phyloP scores from a whole-genome alignment of 2,329 filamentous ascomycete genomes.

The Lecanicillium sp. region DNA sequence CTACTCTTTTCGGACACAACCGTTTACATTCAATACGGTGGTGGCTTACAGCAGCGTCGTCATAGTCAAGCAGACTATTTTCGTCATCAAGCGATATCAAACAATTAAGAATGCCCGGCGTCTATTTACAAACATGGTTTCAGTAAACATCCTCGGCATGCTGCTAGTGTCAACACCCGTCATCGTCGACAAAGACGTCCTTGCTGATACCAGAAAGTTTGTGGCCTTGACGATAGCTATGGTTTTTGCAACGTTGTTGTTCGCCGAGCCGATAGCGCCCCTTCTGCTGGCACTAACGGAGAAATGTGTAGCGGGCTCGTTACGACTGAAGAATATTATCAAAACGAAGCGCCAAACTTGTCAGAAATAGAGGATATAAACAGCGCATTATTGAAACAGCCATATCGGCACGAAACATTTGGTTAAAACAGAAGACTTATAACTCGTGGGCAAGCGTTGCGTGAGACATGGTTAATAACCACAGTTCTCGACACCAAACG shows the following conservation, averaged over 20 bases:
- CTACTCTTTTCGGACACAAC: conserved; percentile 13
- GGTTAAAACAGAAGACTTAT: too few species aligned
- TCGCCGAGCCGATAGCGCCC: conserved; percentile 12
- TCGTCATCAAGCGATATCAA: conserved; percentile 12
- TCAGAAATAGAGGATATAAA: too few species aligned
- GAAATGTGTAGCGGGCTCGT: too few species aligned
- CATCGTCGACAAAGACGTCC: conserved; percentile 9
- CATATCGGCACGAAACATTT: too few species aligned
- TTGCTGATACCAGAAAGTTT: conserved; percentile 9
- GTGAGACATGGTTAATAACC: too few species aligned
- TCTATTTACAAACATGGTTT: conserved; percentile 13
- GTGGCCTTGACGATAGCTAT: conserved; percentile 12
- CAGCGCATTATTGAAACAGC: too few species aligned
- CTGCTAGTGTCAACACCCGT: conserved; percentile 12
- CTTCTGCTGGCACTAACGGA: conserved; percentile 5
- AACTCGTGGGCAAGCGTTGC: too few species aligned
- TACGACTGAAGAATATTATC: too few species aligned
- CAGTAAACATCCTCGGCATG: conserved; percentile 12
- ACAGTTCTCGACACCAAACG: too few species aligned
- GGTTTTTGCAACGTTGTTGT: conserved; percentile 11
- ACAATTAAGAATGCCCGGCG: conserved; percentile 10
- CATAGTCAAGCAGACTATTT: conserved; percentile 12
- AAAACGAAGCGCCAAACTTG: too few species aligned
- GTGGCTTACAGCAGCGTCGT: conserved; percentile 13
- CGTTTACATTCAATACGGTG: conserved; percentile 14